A percentile compares a stretch with the other conserved stretches of the same genome.
Conservation (phyloP, 2,329 filamentous ascomycete species). For the Fusarium subtropicale region DNA sequence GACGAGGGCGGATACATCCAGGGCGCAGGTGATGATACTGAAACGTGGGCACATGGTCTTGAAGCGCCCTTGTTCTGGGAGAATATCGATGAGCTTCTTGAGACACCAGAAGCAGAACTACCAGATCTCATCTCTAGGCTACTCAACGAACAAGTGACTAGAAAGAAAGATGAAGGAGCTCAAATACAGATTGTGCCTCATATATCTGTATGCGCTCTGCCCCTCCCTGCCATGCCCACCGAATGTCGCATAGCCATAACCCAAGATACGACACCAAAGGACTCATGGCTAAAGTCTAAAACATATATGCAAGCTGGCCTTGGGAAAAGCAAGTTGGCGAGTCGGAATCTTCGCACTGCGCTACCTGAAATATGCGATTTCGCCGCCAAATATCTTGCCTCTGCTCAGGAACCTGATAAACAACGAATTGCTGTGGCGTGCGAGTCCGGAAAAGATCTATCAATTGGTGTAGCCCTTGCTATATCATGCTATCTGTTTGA, state of each 20-base stretch:
- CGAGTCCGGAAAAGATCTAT: slow-evolving; percentile 81
- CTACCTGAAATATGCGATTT: slow-evolving; percentile 73
- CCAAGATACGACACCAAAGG: slow-evolving; percentile 57
- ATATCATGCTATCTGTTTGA: slow-evolving; percentile 80
- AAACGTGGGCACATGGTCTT: slow-evolving; percentile 89
- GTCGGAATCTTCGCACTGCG: slow-evolving; percentile 81
- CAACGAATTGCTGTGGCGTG: slow-evolving; percentile 71
- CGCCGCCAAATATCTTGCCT: slow-evolving; percentile 55
- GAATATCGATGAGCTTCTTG: slow-evolving; percentile 70
- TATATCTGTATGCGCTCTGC: slow-evolving; percentile 54
- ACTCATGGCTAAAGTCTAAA: slow-evolving; percentile 54
- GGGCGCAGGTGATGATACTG: slow-evolving; percentile 93
- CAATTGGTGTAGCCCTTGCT: slow-evolving; percentile 80
- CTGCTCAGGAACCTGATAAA: not conserved
- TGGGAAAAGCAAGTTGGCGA: slow-evolving; percentile 79
- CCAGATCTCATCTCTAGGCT: slow-evolving; percentile 62
- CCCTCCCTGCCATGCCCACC: slow-evolving; percentile 34
- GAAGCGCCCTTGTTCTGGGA: slow-evolving; percentile 85
- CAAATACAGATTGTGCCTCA: slow-evolving; percentile 51
- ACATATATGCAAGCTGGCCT: slow-evolving; percentile 70
- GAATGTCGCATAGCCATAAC: slow-evolving; percentile 59
- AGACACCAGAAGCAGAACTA: slow-evolving; percentile 72
- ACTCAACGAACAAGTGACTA: slow-evolving; percentile 49
- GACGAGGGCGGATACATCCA: slow-evolving; percentile 82
- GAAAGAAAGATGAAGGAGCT: slow-evolving; percentile 14